phyloP scores from a whole-genome alignment of 176 grass and related monocot species.

The Areca catechu region DNA sequence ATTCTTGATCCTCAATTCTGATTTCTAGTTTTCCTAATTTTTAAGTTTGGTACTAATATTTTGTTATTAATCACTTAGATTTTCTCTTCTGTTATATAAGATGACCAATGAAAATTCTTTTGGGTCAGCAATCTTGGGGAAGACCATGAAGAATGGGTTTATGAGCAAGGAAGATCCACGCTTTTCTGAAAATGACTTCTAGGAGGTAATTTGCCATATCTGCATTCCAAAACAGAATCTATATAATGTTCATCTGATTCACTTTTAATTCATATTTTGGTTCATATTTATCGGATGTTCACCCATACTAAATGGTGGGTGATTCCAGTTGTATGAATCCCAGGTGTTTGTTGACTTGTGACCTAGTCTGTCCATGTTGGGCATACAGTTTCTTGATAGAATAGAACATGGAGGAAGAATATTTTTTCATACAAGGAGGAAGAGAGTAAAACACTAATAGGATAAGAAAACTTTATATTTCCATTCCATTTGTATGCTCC shows the following conservation, averaged over 20 bases:
- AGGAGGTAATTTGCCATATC: conserved; percentile 44
- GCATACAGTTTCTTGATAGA: conserved; percentile 35
- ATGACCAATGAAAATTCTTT: too few relatives aligned
- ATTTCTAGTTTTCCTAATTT: too few relatives aligned
- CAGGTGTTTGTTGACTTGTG: conserved; percentile 70
- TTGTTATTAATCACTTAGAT: not conserved
- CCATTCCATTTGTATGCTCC: too few relatives aligned
- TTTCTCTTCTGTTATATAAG: too few relatives aligned
- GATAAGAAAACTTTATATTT: too few relatives aligned
- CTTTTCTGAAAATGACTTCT: conserved; percentile 64
- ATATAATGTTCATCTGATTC: conserved; percentile 20
- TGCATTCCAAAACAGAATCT: not conserved
- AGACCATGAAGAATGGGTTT: conserved; percentile 84
- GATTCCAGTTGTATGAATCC: conserved; percentile 80
- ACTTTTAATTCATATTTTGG: not conserved
- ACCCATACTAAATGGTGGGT: conserved; percentile 88
- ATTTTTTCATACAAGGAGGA: too few relatives aligned
- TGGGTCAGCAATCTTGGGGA: conserved; percentile 83
- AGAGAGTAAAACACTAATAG: too few relatives aligned
- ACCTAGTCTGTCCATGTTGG: conserved; percentile 56
- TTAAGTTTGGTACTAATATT: not conserved
- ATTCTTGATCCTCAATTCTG: too few relatives aligned
- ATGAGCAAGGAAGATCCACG: conserved; percentile 91
- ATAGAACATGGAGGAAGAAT: too few relatives aligned
- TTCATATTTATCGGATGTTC: conserved; percentile 48